Evolutionary conservation across 1,284 basidiomycete genomes (phyloP), one percentile per base, ranked within the genome.

Genomic region (Trichosporon faecale): DNA sequence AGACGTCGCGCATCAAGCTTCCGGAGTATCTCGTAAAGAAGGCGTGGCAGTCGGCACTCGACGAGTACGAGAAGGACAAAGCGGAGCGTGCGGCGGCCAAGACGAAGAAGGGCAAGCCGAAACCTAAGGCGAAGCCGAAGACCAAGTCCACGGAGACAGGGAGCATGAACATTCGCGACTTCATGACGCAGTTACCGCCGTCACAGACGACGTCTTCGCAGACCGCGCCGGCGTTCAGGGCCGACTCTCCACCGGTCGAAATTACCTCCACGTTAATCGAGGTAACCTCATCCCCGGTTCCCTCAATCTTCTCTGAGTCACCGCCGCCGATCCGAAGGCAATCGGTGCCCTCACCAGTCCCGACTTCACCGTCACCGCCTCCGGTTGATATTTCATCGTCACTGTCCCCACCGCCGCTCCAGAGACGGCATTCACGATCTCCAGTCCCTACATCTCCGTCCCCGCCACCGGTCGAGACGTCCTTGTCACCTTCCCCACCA

Each of bases 21-120:
- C 67, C 77, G 0, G 77, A 78, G 18, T 80, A 78, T 46, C 72
- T 81, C 7, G 71, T 81, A 1, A 68, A 65, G 29, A 75, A 74
- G 18, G 80, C 77, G 1, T 81, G 78, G 78, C 79, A 76, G 1
- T 69, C 70, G 3, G 63, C 78, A 11, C 71, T 80, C 0, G 37
- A 71, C 9, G 73, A 33, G 3, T 79, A 75, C 63, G 75, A 79
- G 16, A 72, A 74, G 0, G 74, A 71, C 8, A 78, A 78, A 44
- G 65, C 18, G 0, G 63, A 35, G 29, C 33, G 33, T 3, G 23
- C 49, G 2, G 29, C 49, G 21, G 18, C 31, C 2, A 66, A 37
- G 65, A 29, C 46, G 11, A 23, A 33, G 18, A 55, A 44, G 14
- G 33, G 27, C 29, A 66, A 68, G 21, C 44, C 55, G 3, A 46